A percentile compares a stretch with the other conserved stretches of the same genome.
phyloP scores from a whole-genome alignment of 345 rosid genomes.

The Isatis tinctoria region DNA sequence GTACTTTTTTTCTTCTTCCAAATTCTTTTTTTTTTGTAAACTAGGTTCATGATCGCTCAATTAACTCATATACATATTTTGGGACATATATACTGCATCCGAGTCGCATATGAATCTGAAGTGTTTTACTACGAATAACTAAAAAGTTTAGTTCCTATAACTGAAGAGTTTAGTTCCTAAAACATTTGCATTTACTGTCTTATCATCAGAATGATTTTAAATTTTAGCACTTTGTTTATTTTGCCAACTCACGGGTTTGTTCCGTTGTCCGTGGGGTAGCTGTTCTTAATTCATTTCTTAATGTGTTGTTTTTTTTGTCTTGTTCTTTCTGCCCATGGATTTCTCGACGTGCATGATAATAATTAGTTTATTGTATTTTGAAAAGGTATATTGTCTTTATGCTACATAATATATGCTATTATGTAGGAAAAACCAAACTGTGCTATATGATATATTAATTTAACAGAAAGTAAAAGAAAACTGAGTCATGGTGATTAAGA shows the following conservation, averaged over 20 bases:
- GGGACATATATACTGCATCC: not conserved
- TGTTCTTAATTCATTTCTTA: slow-evolving; percentile 16
- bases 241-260: slow-evolving; percentile 30
- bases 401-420: not conserved
- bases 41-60: not conserved
- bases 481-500: not conserved
- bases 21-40: not conserved
- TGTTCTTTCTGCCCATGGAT: not conserved
- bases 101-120: not conserved
- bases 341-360: slow-evolving; percentile 3
- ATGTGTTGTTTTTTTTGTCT: not conserved
- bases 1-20: not conserved
- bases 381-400: slow-evolving; percentile 5
- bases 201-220: not conserved
- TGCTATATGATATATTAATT: not conserved
- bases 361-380: not conserved
- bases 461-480: slow-evolving; percentile 1
- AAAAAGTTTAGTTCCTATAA: not conserved
- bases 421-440: not conserved
- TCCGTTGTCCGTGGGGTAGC: slow-evolving; percentile 11
- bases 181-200: not conserved
- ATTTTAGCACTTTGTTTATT: not conserved
- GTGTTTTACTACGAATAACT: not conserved
- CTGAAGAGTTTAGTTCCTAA: not conserved
- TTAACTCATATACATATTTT: not conserved